phyloP scores from a whole-genome alignment of 1,139 yeast species.

The Pichia kudriavzevii region DNA sequence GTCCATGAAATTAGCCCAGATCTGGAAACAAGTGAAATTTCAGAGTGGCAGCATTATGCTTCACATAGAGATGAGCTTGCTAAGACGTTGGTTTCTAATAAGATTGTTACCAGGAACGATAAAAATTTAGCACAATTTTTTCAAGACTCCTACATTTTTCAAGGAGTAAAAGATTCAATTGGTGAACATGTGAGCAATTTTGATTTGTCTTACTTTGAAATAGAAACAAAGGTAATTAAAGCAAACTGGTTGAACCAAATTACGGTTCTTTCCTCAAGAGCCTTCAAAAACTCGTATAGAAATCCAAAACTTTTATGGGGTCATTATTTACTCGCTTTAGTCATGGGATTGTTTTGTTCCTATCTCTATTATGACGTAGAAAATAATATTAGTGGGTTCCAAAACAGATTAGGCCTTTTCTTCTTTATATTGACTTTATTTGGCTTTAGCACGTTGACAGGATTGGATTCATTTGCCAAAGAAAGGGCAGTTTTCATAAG shows the following conservation, averaged over 20 bases:
- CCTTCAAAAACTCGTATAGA: slow-evolving; percentile 86
- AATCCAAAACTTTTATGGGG: slow-evolving; percentile 80
- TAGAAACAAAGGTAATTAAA: slow-evolving; percentile 32
- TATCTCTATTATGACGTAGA: slow-evolving; percentile 71
- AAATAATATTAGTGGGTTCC: slow-evolving; percentile 92
- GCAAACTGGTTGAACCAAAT: slow-evolving; percentile 62
- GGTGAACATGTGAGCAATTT: slow-evolving; percentile 18
- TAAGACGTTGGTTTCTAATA: slow-evolving; percentile 18
- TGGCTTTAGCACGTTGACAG: slow-evolving; percentile 90
- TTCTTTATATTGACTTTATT: slow-evolving; percentile 84
- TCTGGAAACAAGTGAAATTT: slow-evolving; percentile 50
- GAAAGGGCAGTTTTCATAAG: slow-evolving; percentile 85
- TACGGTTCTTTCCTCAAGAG: slow-evolving; percentile 65
- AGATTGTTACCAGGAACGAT: slow-evolving; percentile 10
- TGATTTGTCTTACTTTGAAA: slow-evolving; percentile 27
- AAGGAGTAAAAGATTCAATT: slow-evolving; percentile 29
- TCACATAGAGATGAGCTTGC: slow-evolving; percentile 69
- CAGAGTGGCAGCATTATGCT: slow-evolving; percentile 88
- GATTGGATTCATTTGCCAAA: slow-evolving; percentile 77
- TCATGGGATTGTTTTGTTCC: slow-evolving; percentile 81
- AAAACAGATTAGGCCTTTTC: slow-evolving; percentile 86
- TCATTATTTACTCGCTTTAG: slow-evolving; percentile 69
- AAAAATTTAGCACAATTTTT: slow-evolving; percentile 21
- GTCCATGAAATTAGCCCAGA: slow-evolving; percentile 34
- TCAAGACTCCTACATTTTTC: slow-evolving; percentile 23